Percentiles rank a stretch among this genome's conserved stretches.
phyloP scores from a whole-genome alignment of 805 yeast genomes.

The Wickerhamomyces strasburgensis region DNA sequence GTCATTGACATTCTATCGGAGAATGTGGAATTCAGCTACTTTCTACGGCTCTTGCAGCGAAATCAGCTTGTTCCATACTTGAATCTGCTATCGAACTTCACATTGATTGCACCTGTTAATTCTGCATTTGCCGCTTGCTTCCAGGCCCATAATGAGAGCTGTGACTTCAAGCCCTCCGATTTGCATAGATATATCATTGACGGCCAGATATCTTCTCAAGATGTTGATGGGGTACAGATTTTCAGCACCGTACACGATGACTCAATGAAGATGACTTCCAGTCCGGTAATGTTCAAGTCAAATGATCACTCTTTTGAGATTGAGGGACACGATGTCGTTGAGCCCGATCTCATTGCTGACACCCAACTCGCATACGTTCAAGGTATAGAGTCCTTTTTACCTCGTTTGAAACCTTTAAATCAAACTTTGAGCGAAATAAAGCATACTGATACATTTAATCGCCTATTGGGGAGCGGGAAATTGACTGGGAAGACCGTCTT shows the following conservation, averaged over 20 bases:
- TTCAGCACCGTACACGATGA: not conserved
- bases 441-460: slow-evolving; percentile 1
- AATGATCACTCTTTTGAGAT: slow-evolving; percentile 28
- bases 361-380: slow-evolving; percentile 65
- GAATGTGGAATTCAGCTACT: slow-evolving; percentile 61
- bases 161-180: slow-evolving; percentile 9
- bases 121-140: slow-evolving; percentile 71
- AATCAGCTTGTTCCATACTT: slow-evolving; percentile 58
- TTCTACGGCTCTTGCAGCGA: slow-evolving; percentile 56
- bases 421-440: slow-evolving; percentile 26
- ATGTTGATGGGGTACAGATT: slow-evolving; percentile 25
- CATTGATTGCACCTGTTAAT: slow-evolving; percentile 78
- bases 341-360: slow-evolving; percentile 51
- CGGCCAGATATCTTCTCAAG: slow-evolving; percentile 25
- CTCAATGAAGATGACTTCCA: not conserved
- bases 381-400: slow-evolving; percentile 48
- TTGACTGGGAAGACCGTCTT: slow-evolving; percentile 38
- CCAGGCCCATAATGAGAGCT: too few relatives aligned
- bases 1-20: slow-evolving; percentile 67
- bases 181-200: slow-evolving; percentile 33
- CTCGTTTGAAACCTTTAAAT: slow-evolving; percentile 31
- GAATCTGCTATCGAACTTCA: slow-evolving; percentile 55
- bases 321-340: slow-evolving; percentile 46
- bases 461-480: slow-evolving; percentile 1
- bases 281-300: slow-evolving; percentile 29